Conservation (phyloP, 2,329 filamentous ascomycete species). For the Pseudocercospora fuligena region DNA sequence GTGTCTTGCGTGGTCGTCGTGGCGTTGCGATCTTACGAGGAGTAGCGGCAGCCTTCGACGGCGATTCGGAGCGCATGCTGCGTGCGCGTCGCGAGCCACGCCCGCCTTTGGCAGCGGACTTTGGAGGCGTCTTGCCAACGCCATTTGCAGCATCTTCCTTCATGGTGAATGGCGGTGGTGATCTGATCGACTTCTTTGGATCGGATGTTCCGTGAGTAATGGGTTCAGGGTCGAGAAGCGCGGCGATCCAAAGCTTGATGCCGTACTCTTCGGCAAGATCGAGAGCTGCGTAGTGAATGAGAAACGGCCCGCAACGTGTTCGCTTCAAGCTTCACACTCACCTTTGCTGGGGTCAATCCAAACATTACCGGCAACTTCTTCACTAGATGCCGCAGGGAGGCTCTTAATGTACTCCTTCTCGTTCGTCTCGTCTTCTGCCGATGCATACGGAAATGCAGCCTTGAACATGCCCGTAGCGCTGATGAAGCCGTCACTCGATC, state of each 20-base stretch:
- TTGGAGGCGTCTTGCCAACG: constrained; percentile 32
- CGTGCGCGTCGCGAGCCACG: constrained; percentile 49
- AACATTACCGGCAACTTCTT: constrained; percentile 94
- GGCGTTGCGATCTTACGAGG: constrained; percentile 57
- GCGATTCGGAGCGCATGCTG: constrained; percentile 64
- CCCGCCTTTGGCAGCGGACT: constrained; percentile 22
- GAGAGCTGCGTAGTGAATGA: constrained; percentile 64
- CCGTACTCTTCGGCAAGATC: constrained; percentile 84
- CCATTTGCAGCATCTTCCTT: constrained; percentile 37
- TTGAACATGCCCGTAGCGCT: constrained; percentile 93
- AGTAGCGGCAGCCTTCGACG: constrained; percentile 54
- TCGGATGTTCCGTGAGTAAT: constrained; percentile 71
- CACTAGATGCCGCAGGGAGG: constrained; percentile 76
- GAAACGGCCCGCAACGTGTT: not conserved
- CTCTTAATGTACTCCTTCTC: constrained; percentile 86
- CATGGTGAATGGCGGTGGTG: constrained; percentile 75
- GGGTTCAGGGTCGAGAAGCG: constrained; percentile 85
- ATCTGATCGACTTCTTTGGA: constrained; percentile 67
- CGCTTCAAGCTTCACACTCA: constrained; percentile 38
- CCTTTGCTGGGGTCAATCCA: constrained; percentile 85
- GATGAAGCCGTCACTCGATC: constrained; percentile 81
- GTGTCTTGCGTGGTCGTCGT: constrained; percentile 56
- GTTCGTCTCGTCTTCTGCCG: constrained; percentile 69
- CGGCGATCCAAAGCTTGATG: constrained; percentile 84
- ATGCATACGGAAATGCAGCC: constrained; percentile 77